These are phyloP conservation scores for Murraya koenigii DNA, from an alignment of 345 rosid species.

Conservation along the genomic window DNA sequence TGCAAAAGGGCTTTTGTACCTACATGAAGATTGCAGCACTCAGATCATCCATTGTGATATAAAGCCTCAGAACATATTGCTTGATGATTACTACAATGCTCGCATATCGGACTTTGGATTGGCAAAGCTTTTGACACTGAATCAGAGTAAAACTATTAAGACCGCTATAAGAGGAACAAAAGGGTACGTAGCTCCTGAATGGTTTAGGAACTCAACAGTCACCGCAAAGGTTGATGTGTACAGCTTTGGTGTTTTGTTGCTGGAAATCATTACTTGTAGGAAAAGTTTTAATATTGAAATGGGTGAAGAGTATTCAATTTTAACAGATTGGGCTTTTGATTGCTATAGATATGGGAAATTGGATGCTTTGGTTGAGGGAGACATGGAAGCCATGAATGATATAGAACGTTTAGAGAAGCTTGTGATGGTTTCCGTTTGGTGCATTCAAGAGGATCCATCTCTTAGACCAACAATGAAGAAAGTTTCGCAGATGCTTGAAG, in stretches of 20 bases:
- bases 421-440: constrained; percentile 54
- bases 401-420: constrained; percentile 21
- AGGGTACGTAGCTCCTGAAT: constrained; percentile 60
- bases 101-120: constrained; percentile 17
- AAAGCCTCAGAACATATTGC: constrained; percentile 13
- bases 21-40: constrained; percentile 10
- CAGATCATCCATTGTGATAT: constrained; percentile 14
- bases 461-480: constrained; percentile 48
- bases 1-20: constrained; percentile 7
- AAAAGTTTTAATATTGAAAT: constrained; percentile 29
- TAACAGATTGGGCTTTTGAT: constrained; percentile 53
- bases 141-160: constrained; percentile 47
- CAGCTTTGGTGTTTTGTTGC: constrained; percentile 53
- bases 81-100: not conserved
- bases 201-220: constrained; percentile 47
- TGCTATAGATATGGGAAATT: constrained; percentile 28
- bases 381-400: constrained; percentile 25
- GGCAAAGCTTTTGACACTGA: constrained; percentile 47
- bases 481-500: constrained; percentile 59
- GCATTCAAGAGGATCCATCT: constrained; percentile 51
- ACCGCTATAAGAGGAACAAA: constrained; percentile 53
- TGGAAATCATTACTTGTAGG: constrained; percentile 50
- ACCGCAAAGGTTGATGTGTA: constrained; percentile 53
- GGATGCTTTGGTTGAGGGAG: constrained; percentile 28
- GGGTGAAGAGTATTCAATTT: constrained; percentile 30